Percentiles rank a stretch among this genome's conserved stretches.
phyloP scores from a whole-genome alignment of 225 moss, liverwort and hornwort species.

The Physcomitrium patens region DNA sequence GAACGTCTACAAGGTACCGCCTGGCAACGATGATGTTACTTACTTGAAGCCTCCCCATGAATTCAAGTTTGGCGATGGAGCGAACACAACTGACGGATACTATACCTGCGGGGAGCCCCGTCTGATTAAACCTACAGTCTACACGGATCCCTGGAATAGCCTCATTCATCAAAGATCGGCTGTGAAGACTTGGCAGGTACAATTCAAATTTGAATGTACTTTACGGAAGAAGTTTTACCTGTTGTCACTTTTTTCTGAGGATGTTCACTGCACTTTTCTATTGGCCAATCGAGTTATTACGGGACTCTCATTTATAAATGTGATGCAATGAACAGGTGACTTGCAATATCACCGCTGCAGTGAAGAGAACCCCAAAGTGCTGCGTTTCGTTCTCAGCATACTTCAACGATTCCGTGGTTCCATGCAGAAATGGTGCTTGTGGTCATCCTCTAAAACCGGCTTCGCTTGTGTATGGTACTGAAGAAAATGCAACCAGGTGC shows the following conservation, averaged over 20 bases:
- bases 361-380: constrained; percentile 65
- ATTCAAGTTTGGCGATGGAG: constrained; percentile 55
- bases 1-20: constrained; percentile 53
- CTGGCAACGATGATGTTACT: constrained; percentile 35
- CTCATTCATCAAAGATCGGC: constrained; percentile 65
- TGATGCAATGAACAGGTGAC: constrained; percentile 41
- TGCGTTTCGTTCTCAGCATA: constrained; percentile 94
- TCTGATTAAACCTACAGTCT: constrained; percentile 59
- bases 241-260: too few relatives aligned
- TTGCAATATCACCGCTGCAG: constrained; percentile 50
- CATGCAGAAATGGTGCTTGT: constrained; percentile 82
- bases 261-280: too few relatives aligned
- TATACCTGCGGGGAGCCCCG: constrained; percentile 66
- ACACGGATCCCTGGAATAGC: constrained; percentile 41
- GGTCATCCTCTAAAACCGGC: constrained; percentile 45
- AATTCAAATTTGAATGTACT: not conserved
- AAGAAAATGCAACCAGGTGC: constrained; percentile 37
- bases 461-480: constrained; percentile 32
- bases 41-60: constrained; percentile 55
- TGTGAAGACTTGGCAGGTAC: constrained; percentile 78
- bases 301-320: too few relatives aligned
- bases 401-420: constrained; percentile 81
- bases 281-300: not conserved
- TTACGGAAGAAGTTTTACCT: too few relatives aligned
- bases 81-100: constrained; percentile 36